Percentiles rank a stretch among this genome's conserved stretches.
Evolutionary conservation across 805 yeast genomes (phyloP).

Genomic region (Babjeviella inositovora): DNA sequence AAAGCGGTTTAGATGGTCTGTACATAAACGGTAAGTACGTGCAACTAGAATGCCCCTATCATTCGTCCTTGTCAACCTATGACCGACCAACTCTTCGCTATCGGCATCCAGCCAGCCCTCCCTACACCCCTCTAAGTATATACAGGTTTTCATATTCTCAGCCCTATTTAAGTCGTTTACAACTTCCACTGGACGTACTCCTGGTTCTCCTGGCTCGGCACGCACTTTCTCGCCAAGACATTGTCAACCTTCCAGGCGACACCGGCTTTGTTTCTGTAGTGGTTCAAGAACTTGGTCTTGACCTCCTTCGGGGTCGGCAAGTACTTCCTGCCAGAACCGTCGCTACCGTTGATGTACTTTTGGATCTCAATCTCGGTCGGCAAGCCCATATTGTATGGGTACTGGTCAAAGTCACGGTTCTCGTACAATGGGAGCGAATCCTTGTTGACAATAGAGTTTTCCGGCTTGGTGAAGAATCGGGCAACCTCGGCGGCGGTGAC

Average conservation of each 20-base stretch:
- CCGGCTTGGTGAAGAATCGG: conserved; percentile 9
- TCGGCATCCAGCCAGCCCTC: too few relatives aligned
- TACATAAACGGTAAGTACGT: too few relatives aligned
- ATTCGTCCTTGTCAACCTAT: too few relatives aligned
- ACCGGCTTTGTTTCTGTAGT: conserved; percentile 39
- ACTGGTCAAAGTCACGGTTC: too few relatives aligned
- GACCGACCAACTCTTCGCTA: too few relatives aligned
- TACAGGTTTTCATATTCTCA: too few relatives aligned
- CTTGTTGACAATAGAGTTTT: too few relatives aligned
- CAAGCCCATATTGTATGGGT: conserved; percentile 62
- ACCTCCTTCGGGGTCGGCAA: conserved; percentile 60
- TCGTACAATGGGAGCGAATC: too few relatives aligned
- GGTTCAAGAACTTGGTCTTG: conserved; percentile 37
- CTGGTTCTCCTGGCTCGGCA: conserved; percentile 17
- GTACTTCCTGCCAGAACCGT: conserved; percentile 45
- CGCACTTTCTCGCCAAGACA: conserved; percentile 42
- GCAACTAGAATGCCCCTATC: too few relatives aligned
- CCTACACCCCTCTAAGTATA: too few relatives aligned
- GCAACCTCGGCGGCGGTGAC: conserved; percentile 13
- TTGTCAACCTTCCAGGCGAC: conserved; percentile 40
- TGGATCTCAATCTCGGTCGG: conserved; percentile 58
- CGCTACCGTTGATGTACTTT: conserved; percentile 53
- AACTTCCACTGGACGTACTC: conserved; percentile 27
- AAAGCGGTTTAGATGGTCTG: too few relatives aligned
- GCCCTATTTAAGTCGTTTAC: too few relatives aligned